Conservation (phyloP, 2,329 filamentous ascomycete species). For the Colletotrichum eleusines region DNA sequence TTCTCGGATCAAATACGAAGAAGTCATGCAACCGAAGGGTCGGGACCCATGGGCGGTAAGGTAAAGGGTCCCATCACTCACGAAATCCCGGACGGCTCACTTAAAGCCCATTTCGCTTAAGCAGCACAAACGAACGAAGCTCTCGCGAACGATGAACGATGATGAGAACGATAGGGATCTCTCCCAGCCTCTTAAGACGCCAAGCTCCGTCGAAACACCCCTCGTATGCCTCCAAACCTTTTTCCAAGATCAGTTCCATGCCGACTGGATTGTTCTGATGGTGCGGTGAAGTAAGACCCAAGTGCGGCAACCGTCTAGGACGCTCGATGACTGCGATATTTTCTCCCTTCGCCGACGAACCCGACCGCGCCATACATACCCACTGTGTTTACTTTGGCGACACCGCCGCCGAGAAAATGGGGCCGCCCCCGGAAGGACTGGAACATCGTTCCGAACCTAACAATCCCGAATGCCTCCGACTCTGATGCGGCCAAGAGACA, state of each 20-base stretch:
- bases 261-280: constrained; percentile 5
- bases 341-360: constrained; percentile 6
- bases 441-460: constrained; percentile 25
- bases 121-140: constrained; percentile 14
- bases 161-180: constrained; percentile 29
- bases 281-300: constrained; percentile 44
- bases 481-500: constrained; percentile 20
- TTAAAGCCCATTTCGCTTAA: not conserved
- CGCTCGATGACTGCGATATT: constrained; percentile 43
- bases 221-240: not conserved
- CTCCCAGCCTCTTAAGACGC: too few relatives aligned
- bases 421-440: constrained; percentile 42
- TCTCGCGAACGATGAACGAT: constrained; percentile 24
- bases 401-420: constrained; percentile 24
- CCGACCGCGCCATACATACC: constrained; percentile 17
- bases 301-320: constrained; percentile 41
- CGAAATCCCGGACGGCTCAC: not conserved
- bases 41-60: not conserved
- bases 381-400: constrained; percentile 8
- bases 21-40: not conserved
- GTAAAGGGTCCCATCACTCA: not conserved
- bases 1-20: constrained; percentile 5
- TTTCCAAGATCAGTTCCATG: rapidly evolving
- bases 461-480: constrained; percentile 6
- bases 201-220: not conserved